Base-by-base conservation (phyloP, 1,284 basidiomycete genomes). In the Ceratobasidium sp. region DNA sequence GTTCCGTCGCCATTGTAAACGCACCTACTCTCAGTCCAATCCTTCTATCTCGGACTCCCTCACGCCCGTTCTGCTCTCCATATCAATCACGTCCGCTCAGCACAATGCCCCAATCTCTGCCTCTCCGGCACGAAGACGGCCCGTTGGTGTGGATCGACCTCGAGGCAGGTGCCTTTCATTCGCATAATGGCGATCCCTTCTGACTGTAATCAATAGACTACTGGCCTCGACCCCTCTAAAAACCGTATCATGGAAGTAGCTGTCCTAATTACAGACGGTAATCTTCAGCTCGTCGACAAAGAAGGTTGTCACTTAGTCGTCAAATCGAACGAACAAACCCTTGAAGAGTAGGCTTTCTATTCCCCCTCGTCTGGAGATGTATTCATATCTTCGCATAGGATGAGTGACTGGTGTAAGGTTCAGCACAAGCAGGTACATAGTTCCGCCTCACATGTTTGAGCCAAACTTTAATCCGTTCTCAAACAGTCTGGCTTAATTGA, bases 61-160 rank as follows among this genome's bases (percentile, higher is more conserved):
- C 33, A 33, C 33, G 33, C 33, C 33, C 33, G 33, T 33, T 33
- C 33, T 33, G 33, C 33, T 33, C 33, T 33, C 33, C 33, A 33
- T 33, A 33, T 33, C 33, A 2, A 33, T 33, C 33, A 4, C 33
- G 4, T 33, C 33, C 33, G 33, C 33, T 33, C 33, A 33, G 33
- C 33, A 33, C 33, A 33, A 33, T 33, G 33, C 33, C 33, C 4
- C 33, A 33, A 33, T 33, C 33, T 33, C 33, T 33, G 33, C 80
- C 82, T 9, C 78, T 83, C 10, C 40, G 20, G 18, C 89, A 87
- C 63, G 82, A 86, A 7, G 88, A 90, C 23, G 93, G 93, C 0
- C 94, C 95, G 10, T 85, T 96, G 67, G 93, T 96, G 1, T 96
- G 95, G 95, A 90, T 96, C 70, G 95, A 96, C 84, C 95, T 94